A percentile compares a stretch with the other conserved stretches of the same genome.
phyloP scores from a whole-genome alignment of 1,139 yeast genomes.

The Suhomyces panamericanus region DNA sequence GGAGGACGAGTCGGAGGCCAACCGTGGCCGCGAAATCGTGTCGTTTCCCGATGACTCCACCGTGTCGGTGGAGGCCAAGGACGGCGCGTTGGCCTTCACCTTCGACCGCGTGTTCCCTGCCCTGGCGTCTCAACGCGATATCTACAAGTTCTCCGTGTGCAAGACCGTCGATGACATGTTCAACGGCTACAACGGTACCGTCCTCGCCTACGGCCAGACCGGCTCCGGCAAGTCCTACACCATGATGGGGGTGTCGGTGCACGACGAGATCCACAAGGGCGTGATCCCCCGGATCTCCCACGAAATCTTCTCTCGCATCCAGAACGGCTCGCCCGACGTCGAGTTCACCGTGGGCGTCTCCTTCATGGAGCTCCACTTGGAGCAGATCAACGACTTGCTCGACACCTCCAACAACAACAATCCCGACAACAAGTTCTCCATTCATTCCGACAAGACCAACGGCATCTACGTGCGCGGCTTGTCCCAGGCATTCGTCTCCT shows the following conservation, averaged over 20 bases:
- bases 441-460: slow-evolving; percentile 64
- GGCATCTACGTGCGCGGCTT: slow-evolving; percentile 75
- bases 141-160: slow-evolving; percentile 60
- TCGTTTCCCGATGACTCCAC: slow-evolving; percentile 31
- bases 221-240: slow-evolving; percentile 87
- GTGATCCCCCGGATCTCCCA: slow-evolving; percentile 74
- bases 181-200: slow-evolving; percentile 81
- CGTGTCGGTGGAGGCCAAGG: slow-evolving; percentile 32
- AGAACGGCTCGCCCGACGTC: slow-evolving; percentile 49
- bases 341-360: slow-evolving; percentile 73
- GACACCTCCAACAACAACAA: slow-evolving; percentile 24
- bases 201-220: slow-evolving; percentile 86
- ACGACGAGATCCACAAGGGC: slow-evolving; percentile 47
- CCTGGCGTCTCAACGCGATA: slow-evolving; percentile 52
- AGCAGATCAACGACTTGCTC: slow-evolving; percentile 65
- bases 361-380: slow-evolving; percentile 83
- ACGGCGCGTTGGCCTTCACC: slow-evolving; percentile 44
- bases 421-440: slow-evolving; percentile 41
- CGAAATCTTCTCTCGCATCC: slow-evolving; percentile 59
- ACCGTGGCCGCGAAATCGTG: slow-evolving; percentile 22
- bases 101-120: slow-evolving; percentile 69
- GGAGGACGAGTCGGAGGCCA: slow-evolving; percentile 33
- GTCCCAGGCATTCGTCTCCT: slow-evolving; percentile 59
- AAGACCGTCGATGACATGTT: slow-evolving; percentile 68
- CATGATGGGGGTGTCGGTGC: slow-evolving; percentile 69